Percentiles rank a stretch among this genome's conserved stretches.
phyloP scores from a whole-genome alignment of 176 grass and related monocot genomes.

The Aegilops umbellulata region DNA sequence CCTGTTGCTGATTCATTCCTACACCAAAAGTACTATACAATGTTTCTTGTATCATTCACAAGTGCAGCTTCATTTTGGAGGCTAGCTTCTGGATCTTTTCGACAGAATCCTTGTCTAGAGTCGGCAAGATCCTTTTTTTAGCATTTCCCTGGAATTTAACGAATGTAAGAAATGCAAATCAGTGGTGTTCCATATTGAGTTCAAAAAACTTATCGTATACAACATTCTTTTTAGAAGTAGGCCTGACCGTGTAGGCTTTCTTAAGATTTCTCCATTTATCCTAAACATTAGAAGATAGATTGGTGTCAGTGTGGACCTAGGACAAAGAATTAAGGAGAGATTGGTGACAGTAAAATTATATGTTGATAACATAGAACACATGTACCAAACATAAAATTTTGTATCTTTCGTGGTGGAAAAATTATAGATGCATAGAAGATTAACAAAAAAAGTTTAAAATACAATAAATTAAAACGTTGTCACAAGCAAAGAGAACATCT shows the following conservation, averaged over 20 bases:
- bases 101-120: not conserved
- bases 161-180: not conserved
- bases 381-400: not conserved
- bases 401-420: not conserved
- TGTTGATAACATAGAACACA: too few relatives aligned
- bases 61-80: not conserved
- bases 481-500: not conserved
- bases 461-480: not conserved
- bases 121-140: not conserved
- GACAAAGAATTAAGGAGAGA: too few relatives aligned
- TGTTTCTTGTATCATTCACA: not conserved
- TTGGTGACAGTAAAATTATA: too few relatives aligned
- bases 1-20: not conserved
- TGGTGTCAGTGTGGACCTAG: too few relatives aligned
- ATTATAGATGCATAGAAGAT: not conserved
- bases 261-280: not conserved
- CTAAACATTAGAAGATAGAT: not conserved
- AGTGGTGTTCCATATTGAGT: not conserved
- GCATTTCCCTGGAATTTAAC: not conserved
- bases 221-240: not conserved
- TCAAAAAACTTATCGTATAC: not conserved
- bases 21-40: not conserved
- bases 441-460: not conserved
- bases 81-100: not conserved
- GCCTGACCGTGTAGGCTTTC: not conserved